Percentiles rank a stretch among this genome's conserved stretches.
These are phyloP conservation scores for Daldinia grandis DNA, from an alignment of 495 filamentous ascomycete species.

Conservation along the genomic window DNA sequence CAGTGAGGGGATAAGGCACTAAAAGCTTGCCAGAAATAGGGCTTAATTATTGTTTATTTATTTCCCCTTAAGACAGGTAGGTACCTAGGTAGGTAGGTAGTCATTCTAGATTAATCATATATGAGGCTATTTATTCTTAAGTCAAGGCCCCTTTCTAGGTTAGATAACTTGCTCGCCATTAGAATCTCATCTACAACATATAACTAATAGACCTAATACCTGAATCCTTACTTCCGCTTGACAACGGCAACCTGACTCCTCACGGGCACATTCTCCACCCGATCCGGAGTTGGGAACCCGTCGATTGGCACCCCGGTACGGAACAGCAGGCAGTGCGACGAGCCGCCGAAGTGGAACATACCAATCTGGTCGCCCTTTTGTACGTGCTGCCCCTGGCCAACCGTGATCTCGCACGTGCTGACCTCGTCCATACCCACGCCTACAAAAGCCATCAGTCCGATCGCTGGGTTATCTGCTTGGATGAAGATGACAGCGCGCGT, in stretches of 20 bases:
- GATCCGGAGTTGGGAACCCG: conserved; percentile 59
- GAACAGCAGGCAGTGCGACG: conserved; percentile 70
- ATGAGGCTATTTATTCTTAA: background rate
- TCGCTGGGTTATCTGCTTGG: conserved; percentile 69
- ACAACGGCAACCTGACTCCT: conserved; percentile 60
- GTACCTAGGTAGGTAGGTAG: too few species aligned
- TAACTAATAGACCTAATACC: background rate
- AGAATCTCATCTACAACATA: too few species aligned
- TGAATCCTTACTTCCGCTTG: conserved; percentile 21
- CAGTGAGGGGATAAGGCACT: conserved; percentile 26
- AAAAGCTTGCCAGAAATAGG: background rate
- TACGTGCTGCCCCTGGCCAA: conserved; percentile 66
- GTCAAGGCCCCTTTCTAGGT: background rate
- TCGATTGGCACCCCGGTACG: conserved; percentile 51
- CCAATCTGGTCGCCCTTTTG: conserved; percentile 72
- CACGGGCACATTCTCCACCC: conserved; percentile 66
- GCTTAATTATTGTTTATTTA: background rate
- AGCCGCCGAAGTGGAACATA: conserved; percentile 80
- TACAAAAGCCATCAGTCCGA: conserved; percentile 73
- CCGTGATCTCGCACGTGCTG: conserved; percentile 71
- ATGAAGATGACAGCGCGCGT: conserved; percentile 74
- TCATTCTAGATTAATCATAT: background rate
- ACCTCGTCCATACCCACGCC: conserved; percentile 77
- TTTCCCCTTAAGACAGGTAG: background rate
- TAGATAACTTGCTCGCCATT: background rate